Percentiles rank a stretch among this genome's conserved stretches.
phyloP scores from a whole-genome alignment of 345 rosid genomes.

The Gossypioides kirkii region DNA sequence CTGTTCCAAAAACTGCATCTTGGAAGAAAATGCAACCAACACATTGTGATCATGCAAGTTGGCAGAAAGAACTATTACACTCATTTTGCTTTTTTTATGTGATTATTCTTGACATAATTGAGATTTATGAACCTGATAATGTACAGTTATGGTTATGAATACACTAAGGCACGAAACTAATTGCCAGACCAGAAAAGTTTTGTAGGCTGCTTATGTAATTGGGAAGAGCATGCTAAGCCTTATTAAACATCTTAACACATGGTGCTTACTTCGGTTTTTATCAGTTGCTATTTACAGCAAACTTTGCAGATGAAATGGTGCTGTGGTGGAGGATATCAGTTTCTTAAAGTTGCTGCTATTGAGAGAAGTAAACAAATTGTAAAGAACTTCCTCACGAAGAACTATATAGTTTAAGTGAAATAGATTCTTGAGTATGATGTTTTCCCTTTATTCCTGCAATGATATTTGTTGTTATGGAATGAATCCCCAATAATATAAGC shows the following conservation, averaged over 20 bases:
- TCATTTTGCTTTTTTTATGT: background rate
- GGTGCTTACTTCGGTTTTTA: background rate
- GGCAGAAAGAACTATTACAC: background rate
- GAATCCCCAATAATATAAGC: background rate
- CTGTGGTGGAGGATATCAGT: background rate
- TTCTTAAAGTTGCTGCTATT: background rate
- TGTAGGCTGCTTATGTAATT: background rate
- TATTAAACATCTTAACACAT: background rate
- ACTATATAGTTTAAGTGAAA: background rate
- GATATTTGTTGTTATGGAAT: background rate
- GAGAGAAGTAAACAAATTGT: background rate
- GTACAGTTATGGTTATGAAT: background rate
- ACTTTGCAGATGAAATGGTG: conserved; percentile 4
- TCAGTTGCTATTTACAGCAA: background rate
- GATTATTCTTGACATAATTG: background rate
- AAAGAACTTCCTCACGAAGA: background rate
- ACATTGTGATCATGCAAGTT: background rate
- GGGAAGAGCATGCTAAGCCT: background rate
- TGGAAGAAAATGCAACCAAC: background rate
- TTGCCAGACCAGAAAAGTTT: background rate
- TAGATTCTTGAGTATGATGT: background rate
- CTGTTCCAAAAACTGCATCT: background rate
- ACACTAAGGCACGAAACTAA: background rate
- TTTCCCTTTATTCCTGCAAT: background rate
- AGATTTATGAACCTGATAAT: background rate